phyloP scores from a whole-genome alignment of 768 basidiomycete genomes.

The Tubosaeta sp. region DNA sequence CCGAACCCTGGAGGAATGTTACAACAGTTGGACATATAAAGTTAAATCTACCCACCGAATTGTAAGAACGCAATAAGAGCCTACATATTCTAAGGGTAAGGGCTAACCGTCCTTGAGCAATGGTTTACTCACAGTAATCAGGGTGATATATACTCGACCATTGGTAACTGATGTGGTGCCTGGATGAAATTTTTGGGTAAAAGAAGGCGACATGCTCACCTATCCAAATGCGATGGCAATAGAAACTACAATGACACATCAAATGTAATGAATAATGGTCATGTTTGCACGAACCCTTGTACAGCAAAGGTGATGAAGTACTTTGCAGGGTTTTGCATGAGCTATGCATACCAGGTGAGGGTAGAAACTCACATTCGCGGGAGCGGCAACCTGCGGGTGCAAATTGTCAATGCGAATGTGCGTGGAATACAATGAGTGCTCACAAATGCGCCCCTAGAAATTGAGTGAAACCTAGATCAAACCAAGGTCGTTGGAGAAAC shows the following conservation, averaged over 20 bases:
- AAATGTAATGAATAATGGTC: neutral
- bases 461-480: neutral
- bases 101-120: neutral
- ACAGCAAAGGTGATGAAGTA: conserved; percentile 6
- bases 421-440: neutral
- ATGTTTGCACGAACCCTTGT: conserved; percentile 5
- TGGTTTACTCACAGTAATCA: neutral
- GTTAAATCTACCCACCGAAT: neutral
- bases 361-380: conserved; percentile 6
- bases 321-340: conserved; percentile 1
- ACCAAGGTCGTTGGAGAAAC: neutral
- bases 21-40: neutral
- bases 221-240: conserved; percentile 16
- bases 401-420: neutral
- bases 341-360: neutral
- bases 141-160: neutral
- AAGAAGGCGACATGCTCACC: neutral
- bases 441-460: conserved; percentile 9
- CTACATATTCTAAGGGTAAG: conserved; percentile 1
- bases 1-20: conserved; percentile 4
- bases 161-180: conserved; percentile 1
- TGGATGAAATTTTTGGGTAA: neutral
- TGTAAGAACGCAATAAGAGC: neutral
- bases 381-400: neutral
- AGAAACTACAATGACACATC: conserved; percentile 5